Evolutionary conservation across 352 stramenopile species (phyloP).

Genomic region (Globisporangium splendens): DNA sequence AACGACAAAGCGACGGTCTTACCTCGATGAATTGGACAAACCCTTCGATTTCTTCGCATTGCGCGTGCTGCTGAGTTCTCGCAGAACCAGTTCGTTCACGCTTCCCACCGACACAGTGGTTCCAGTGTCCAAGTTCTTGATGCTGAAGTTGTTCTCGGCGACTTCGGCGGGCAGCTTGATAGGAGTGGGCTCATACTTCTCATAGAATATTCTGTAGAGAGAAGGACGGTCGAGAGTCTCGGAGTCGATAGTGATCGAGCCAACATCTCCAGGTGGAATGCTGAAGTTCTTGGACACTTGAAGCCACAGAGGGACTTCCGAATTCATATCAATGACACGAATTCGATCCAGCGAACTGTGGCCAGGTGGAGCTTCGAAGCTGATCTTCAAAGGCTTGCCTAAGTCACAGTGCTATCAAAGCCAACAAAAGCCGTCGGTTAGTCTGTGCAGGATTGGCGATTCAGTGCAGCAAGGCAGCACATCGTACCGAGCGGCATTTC

Average conservation of each 20-base stretch:
- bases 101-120: constrained; percentile 70
- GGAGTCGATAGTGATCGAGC: constrained; percentile 77
- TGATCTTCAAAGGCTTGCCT: constrained; percentile 74
- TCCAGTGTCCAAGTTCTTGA: constrained; percentile 81
- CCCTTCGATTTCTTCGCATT: constrained; percentile 45
- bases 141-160: constrained; percentile 63
- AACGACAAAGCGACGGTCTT: not conserved
- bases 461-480: not conserved
- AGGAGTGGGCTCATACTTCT: constrained; percentile 81
- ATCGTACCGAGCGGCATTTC: constrained; percentile 66
- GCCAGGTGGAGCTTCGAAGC: constrained; percentile 60
- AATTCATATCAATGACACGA: constrained; percentile 84
- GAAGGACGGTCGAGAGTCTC: constrained; percentile 78
- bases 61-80: constrained; percentile 58
- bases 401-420: constrained; percentile 65
- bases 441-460: not conserved
- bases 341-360: constrained; percentile 80
- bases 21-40: constrained; percentile 62
- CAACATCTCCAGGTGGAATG: constrained; percentile 69
- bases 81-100: constrained; percentile 77
- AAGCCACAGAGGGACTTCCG: constrained; percentile 73
- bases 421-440: constrained; percentile 5
- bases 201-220: constrained; percentile 84
- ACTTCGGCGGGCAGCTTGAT: constrained; percentile 49
- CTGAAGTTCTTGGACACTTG: constrained; percentile 83